These are phyloP conservation scores for Rubroshorea leprosula DNA, from an alignment of 345 rosid genomes.

Conservation along the genomic window DNA sequence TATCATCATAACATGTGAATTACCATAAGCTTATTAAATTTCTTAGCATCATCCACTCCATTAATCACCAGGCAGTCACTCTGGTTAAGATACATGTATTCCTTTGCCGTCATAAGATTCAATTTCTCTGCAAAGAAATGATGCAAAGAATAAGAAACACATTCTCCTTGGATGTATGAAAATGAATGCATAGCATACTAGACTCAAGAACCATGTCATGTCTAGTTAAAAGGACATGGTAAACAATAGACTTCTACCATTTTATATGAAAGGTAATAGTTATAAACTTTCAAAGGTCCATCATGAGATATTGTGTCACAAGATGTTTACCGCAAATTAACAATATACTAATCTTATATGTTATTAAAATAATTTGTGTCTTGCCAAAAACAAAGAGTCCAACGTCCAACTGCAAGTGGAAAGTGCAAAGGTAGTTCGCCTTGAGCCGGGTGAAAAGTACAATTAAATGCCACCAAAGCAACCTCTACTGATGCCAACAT, in stretches of 20 bases:
- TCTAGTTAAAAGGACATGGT: neutral
- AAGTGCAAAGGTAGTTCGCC: neutral
- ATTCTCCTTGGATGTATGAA: neutral
- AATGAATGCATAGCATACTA: neutral
- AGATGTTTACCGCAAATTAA: neutral
- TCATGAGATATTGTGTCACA: neutral
- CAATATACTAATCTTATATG: too few relatives aligned
- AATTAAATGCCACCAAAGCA: neutral
- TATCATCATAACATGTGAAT: conserved; percentile 14
- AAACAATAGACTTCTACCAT: conserved; percentile 1
- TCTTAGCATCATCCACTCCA: conserved; percentile 70
- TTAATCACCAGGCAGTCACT: conserved; percentile 71
- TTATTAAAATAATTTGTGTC: too few relatives aligned
- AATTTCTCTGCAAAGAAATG: conserved; percentile 54
- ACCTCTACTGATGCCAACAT: neutral
- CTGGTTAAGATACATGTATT: conserved; percentile 81
- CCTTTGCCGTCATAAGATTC: conserved; percentile 69
- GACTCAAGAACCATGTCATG: neutral
- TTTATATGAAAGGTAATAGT: neutral
- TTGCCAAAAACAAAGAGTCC: neutral
- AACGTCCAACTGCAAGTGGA: neutral
- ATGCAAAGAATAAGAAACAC: conserved; percentile 4
- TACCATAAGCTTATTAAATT: conserved; percentile 72
- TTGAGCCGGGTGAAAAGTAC: neutral
- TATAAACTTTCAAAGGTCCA: too few relatives aligned